Percentiles rank a stretch among this genome's conserved stretches.
These are phyloP conservation scores for Pythium monospermum DNA, from an alignment of 352 stramenopile genomes.

Conservation along the genomic window DNA sequence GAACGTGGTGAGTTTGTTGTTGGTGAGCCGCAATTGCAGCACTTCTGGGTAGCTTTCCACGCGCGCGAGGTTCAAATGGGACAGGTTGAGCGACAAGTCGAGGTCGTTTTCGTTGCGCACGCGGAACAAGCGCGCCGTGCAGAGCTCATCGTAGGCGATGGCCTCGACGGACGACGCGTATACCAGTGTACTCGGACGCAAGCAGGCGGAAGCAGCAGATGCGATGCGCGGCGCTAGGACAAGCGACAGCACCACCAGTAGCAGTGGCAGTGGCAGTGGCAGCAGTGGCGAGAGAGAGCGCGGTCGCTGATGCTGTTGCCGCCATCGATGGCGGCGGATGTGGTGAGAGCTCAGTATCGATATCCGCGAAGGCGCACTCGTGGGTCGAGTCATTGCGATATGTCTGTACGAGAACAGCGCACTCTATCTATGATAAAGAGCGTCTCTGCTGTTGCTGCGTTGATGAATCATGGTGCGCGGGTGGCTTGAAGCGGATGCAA, in stretches of 20 bases:
- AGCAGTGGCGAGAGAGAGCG: no score
- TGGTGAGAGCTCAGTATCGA: no score
- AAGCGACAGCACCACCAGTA: not conserved
- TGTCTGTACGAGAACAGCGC: no score
- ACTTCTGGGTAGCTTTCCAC: constrained; percentile 50
- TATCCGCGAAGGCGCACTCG: no score
- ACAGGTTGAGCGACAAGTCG: constrained; percentile 58
- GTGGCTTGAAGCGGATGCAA: no score
- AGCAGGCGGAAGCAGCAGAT: not conserved
- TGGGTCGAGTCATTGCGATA: no score
- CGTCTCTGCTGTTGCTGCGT: no score
- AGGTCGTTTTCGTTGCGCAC: constrained; percentile 27
- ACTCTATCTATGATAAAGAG: no score
- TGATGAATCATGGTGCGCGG: no score
- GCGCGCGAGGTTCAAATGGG: constrained; percentile 40
- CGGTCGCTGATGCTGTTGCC: no score
- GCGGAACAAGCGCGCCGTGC: constrained; percentile 35
- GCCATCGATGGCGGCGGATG: no score
- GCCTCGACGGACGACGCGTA: constrained; percentile 19
- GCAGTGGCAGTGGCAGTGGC: not conserved
- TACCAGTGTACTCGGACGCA: not conserved
- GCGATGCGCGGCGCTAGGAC: not conserved
- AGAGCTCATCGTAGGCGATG: constrained; percentile 48
- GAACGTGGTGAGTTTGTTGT: constrained; percentile 59
- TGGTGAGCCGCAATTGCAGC: constrained; percentile 44